Evolutionary conservation across 1,284 basidiomycete species (phyloP), one percentile per base, ranked within the genome.

Genomic region (Cryptococcus hybrid): DNA sequence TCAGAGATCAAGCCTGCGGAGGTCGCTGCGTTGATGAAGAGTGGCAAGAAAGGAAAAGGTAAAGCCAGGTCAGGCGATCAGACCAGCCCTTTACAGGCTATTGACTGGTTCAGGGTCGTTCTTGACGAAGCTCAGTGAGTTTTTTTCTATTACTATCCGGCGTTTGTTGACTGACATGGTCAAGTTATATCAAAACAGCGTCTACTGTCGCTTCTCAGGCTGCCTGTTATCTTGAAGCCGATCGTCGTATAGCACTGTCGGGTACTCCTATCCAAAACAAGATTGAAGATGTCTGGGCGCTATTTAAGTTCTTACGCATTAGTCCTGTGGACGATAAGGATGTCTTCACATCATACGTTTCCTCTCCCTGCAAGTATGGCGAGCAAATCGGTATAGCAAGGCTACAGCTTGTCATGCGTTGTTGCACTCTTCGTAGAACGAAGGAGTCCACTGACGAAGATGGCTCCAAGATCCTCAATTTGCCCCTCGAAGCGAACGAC

Each of bases 201-300:
- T 84, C 85, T 36, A 99, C 96, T 0, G 91, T 97, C 54, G 94
- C 89, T 52, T 92, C 92, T 65, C 87, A 90, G 60, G 95, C 96
- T 3, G 93, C 88, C 8, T 99, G 96, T 78, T 93, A 96, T 71
- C 84, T 99, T 47, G 85, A 90, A 73, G 92, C 95, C 2, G 90
- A 97, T 71, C 87, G 96, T 54, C 86, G 96, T 18, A 81, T 98
- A 47, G 96, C 92, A 71, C 82, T 99, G 43, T 97, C 95, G 7
- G 96, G 96, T 60, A 99, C 96, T 6, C 96, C 96, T 0, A 92
- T 99, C 46, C 96, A 99, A 80, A 99, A 99, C 82, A 94, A 94
- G 74, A 85, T 99, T 57, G 95, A 99, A 78, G 96, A 99, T 71
- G 88, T 99, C 49, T 99, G 88, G 77, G 93, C 96, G 1, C 82